phyloP scores from a whole-genome alignment of 2,329 filamentous ascomycete species.

The Emmonsia crescens region DNA sequence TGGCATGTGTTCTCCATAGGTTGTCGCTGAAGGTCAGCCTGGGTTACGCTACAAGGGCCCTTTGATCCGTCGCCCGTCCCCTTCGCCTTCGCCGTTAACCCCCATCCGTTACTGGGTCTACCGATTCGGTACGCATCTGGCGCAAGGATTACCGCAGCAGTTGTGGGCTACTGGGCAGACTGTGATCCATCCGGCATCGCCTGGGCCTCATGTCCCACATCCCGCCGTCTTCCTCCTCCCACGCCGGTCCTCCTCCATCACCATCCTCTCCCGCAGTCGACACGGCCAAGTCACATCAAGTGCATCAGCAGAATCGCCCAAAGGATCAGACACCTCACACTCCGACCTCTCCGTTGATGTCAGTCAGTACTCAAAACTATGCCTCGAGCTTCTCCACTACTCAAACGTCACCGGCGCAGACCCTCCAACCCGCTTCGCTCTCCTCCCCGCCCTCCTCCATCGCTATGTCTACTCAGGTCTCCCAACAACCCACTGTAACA shows the following conservation, averaged over 20 bases:
- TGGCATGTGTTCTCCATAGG: slow-evolving; percentile 8
- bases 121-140: not conserved
- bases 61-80: not conserved
- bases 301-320: slow-evolving; percentile 12
- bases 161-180: not conserved
- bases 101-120: not conserved
- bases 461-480: slow-evolving; percentile 34
- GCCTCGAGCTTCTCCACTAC: slow-evolving; percentile 35
- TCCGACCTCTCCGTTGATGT: slow-evolving; percentile 39
- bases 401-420: slow-evolving; percentile 36
- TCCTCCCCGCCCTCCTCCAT: slow-evolving; percentile 33
- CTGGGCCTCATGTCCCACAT: slow-evolving; percentile 29
- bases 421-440: slow-evolving; percentile 30
- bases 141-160: not conserved
- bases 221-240: slow-evolving; percentile 22
- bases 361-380: slow-evolving; percentile 40
- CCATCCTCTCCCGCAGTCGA: slow-evolving; percentile 33
- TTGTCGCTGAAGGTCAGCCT: slow-evolving; percentile 3
- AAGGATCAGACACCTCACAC: slow-evolving; percentile 8
- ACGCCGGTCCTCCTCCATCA: slow-evolving; percentile 29
- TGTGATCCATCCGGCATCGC: not conserved
- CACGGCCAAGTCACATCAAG: slow-evolving; percentile 23
- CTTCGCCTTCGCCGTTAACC: not conserved
- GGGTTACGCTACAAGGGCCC: slow-evolving; percentile 3
- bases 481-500: slow-evolving; percentile 31